A percentile compares a stretch with the other conserved stretches of the same genome.
These are phyloP conservation scores for Monilinia fructigena DNA, from an alignment of 2,329 filamentous ascomycete species.

Conservation along the genomic window DNA sequence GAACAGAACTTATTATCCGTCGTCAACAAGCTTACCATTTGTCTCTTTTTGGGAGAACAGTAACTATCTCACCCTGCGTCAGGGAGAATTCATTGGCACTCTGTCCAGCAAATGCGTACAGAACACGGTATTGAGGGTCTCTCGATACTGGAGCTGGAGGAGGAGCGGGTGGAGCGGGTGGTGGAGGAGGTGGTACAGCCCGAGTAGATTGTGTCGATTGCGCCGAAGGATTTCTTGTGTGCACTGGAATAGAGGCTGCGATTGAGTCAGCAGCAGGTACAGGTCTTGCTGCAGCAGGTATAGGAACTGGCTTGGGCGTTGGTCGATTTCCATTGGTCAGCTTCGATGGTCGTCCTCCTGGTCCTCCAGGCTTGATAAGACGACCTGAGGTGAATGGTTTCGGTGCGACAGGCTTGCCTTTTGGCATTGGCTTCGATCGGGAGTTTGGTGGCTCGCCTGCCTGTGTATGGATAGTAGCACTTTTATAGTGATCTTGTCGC, in stretches of 20 bases:
- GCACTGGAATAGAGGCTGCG: slow-evolving; percentile 47
- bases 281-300: slow-evolving; percentile 23
- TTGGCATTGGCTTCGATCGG: slow-evolving; percentile 78
- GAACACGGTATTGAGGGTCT: slow-evolving; percentile 80
- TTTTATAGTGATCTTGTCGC: slow-evolving; percentile 86
- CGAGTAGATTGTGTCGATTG: slow-evolving; percentile 45
- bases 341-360: slow-evolving; percentile 75
- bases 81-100: slow-evolving; percentile 83
- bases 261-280: slow-evolving; percentile 27
- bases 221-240: slow-evolving; percentile 51
- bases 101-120: slow-evolving; percentile 89
- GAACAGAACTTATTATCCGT: slow-evolving; percentile 7
- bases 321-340: slow-evolving; percentile 48
- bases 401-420: slow-evolving; percentile 79
- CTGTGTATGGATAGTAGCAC: slow-evolving; percentile 81
- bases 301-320: slow-evolving; percentile 39
- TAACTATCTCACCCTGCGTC: slow-evolving; percentile 74
- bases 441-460: slow-evolving; percentile 82
- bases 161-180: slow-evolving; percentile 64
- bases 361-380: slow-evolving; percentile 87
- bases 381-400: slow-evolving; percentile 93
- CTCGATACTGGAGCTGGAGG: slow-evolving; percentile 62
- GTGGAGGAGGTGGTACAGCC: slow-evolving; percentile 49
- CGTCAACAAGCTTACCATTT: slow-evolving; percentile 67
- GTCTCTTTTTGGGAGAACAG: slow-evolving; percentile 92